Percentiles rank a stretch among this genome's conserved stretches.
Conservation (phyloP, 306 rosid species). For the Herpetospermum pedunculosum region DNA sequence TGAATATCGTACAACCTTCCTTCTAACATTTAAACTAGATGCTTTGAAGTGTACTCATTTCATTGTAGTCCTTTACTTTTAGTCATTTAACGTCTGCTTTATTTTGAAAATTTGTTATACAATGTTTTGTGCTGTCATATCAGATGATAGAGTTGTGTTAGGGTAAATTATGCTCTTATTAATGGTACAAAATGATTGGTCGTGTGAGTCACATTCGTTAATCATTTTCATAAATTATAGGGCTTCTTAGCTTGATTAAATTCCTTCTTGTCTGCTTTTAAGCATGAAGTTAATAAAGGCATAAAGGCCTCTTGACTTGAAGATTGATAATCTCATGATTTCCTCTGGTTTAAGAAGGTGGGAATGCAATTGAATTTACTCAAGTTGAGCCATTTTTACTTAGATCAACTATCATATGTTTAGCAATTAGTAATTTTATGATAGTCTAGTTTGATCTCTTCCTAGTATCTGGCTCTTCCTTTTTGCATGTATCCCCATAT, state of each 20-base stretch:
- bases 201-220: not conserved
- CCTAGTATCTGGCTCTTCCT: not conserved
- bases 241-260: not conserved
- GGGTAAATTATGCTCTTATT: not conserved
- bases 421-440: not conserved
- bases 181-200: not conserved
- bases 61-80: not conserved
- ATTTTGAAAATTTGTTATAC: not conserved
- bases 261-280: not conserved
- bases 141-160: not conserved
- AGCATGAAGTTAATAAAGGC: not conserved
- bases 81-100: not conserved
- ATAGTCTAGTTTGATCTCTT: not conserved
- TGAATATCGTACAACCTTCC: conserved; percentile 12
- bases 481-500: not conserved
- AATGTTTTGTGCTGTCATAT: not conserved
- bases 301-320: not conserved
- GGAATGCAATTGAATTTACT: not conserved
- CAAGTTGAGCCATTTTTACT: not conserved
- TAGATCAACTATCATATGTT: not conserved
- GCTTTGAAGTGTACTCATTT: not conserved
- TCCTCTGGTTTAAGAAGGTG: not conserved
- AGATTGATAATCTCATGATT: conserved; percentile 1
- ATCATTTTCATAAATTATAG: not conserved
- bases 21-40: conserved; percentile 2